Conservation (phyloP, 148 eudicot species). For the Talinum fruticosum region DNA sequence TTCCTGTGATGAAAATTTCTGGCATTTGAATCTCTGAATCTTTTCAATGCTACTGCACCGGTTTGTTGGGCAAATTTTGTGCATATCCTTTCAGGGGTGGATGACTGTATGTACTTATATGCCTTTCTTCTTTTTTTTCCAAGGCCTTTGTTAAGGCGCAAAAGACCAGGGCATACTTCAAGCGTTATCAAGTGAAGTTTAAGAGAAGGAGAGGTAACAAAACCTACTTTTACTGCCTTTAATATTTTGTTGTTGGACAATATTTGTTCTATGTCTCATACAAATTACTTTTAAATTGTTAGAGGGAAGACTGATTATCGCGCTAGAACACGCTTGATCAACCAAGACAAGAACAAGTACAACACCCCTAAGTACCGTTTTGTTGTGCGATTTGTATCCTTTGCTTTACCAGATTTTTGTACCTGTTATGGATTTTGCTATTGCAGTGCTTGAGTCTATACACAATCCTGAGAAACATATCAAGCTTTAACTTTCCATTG, state of each 20-base stretch:
- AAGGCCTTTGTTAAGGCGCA: constrained; percentile 68
- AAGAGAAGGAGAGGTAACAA: constrained; percentile 76
- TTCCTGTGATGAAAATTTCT: no score
- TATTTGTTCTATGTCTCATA: background rate
- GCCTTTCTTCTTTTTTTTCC: constrained; percentile 1
- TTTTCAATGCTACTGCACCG: no score
- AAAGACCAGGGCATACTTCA: constrained; percentile 60
- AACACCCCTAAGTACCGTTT: constrained; percentile 81
- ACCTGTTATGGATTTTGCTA: background rate
- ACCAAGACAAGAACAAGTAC: constrained; percentile 90
- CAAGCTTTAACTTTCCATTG: no score
- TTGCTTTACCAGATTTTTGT: background rate
- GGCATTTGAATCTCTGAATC: no score
- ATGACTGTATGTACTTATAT: background rate
- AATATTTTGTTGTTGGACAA: background rate
- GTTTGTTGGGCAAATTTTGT: background rate
- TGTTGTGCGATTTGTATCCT: constrained; percentile 78
- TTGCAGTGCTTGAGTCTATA: background rate
- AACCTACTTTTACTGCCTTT: background rate
- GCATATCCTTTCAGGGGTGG: no score
- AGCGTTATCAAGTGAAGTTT: constrained; percentile 71
- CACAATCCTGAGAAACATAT: no score
- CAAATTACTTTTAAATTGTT: background rate
- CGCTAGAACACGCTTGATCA: constrained; percentile 69
- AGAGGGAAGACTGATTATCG: constrained; percentile 98